Base-by-base conservation (phyloP, 1,139 yeast genomes). In the Wickerhamomyces sp. region DNA sequence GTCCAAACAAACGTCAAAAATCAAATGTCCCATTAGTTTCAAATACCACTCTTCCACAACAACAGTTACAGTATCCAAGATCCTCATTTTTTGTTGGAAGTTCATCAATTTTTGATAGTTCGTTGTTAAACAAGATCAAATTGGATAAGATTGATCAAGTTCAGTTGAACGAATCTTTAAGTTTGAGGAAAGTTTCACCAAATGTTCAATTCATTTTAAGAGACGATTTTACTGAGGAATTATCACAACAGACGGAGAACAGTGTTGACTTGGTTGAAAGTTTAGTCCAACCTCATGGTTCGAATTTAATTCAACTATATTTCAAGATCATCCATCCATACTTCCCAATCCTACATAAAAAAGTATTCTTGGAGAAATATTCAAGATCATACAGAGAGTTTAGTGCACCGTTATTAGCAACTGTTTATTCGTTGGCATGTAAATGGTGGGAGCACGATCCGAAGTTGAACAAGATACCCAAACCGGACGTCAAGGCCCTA, bases 391-490 rank as follows among this genome's bases (percentile, higher is more conserved):
- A 81, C 52, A 65, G 87, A 36, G 93, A 83, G 53, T 74, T 83
- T 46, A 77, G 86, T 38, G 88, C 91, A 0, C 88, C 91, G 0
- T 58, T 83, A 33, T 59, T 83, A 30, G 89, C 91, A 1, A 80
- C 88, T 0, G 87, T 83, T 2, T 83, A 83, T 51, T 77, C 79
- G 4, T 59, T 83, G 36, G 87, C 91, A 0, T 70, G 79, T 26
- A 87, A 81, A 55, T 82, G 89, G 86, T 82, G 91, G 91, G 88
- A 82, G 46, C 78, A 78, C 47, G 91, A 82, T 49, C 83, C 88
- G 2, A 76, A 70, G 37, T 60, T 82, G 36, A 49, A 62, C 11
- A 78, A 78, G 32, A 74, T 70, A 38, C 76, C 83, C 0, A 81
- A 80, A 48, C 91, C 91, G 0, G 77, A 79, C 52, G 75, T 74